phyloP scores from a whole-genome alignment of 2,329 filamentous ascomycete species.

The Colletotrichum camelliae region DNA sequence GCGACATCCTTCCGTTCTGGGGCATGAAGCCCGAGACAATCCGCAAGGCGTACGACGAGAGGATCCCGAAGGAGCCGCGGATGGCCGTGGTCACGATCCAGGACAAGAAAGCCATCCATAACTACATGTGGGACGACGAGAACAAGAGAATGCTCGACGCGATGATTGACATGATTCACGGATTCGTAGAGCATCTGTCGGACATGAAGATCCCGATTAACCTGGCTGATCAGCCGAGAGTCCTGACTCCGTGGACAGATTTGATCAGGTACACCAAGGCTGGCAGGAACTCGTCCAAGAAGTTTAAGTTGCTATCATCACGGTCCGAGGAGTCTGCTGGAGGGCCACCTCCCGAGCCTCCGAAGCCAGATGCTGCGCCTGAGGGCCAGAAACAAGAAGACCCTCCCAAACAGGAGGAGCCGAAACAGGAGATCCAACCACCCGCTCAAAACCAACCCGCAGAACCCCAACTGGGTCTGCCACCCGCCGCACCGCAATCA shows the following conservation, averaged over 20 bases:
- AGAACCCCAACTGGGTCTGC: not conserved
- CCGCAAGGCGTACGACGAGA: slow-evolving; percentile 57
- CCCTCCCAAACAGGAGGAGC: not conserved
- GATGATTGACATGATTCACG: slow-evolving; percentile 70
- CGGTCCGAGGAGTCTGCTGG: slow-evolving; percentile 34
- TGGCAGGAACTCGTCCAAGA: slow-evolving; percentile 31
- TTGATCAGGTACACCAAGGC: slow-evolving; percentile 32
- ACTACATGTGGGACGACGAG: slow-evolving; percentile 34
- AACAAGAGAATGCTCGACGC: slow-evolving; percentile 44
- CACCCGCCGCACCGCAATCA: not conserved
- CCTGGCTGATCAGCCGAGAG: slow-evolving; percentile 74
- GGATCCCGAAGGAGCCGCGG: slow-evolving; percentile 43
- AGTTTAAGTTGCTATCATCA: slow-evolving; percentile 57
- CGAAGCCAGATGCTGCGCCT: not conserved
- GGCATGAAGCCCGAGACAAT: slow-evolving; percentile 71
- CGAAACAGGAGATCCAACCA: not conserved
- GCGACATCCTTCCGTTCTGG: slow-evolving; percentile 80
- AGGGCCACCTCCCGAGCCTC: slow-evolving; percentile 8
- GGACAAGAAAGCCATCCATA: slow-evolving; percentile 62
- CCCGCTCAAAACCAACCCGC: not conserved
- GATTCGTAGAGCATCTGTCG: slow-evolving; percentile 75
- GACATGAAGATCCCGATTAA: slow-evolving; percentile 90
- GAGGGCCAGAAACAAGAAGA: not conserved
- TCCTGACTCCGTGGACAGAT: slow-evolving; percentile 74
- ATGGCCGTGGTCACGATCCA: slow-evolving; percentile 63